phyloP scores from a whole-genome alignment of 2,329 filamentous ascomycete genomes.

The Domatiomyces catenatus region DNA sequence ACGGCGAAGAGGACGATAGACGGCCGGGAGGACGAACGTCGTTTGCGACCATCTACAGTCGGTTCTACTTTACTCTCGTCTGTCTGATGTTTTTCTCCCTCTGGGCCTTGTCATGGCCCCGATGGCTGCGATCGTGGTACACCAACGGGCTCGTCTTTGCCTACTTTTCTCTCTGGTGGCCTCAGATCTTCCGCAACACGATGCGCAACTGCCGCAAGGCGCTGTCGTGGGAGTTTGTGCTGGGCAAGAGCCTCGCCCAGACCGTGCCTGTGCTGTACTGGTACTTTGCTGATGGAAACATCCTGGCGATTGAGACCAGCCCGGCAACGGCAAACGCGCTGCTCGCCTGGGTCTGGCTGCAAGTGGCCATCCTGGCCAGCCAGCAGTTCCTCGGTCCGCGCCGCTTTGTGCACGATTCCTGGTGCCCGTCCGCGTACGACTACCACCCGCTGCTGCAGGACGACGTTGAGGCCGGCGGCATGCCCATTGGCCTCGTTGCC shows the following conservation, averaged over 20 bases:
- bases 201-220: slow-evolving; percentile 84
- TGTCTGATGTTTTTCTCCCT: slow-evolving; percentile 43
- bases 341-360: slow-evolving; percentile 70
- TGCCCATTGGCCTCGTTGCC: slow-evolving; percentile 57
- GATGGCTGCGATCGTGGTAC: slow-evolving; percentile 37
- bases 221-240: slow-evolving; percentile 77
- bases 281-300: slow-evolving; percentile 61
- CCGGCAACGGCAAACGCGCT: slow-evolving; percentile 48
- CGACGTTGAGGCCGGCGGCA: slow-evolving; percentile 58
- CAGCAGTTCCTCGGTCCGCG: slow-evolving; percentile 78
- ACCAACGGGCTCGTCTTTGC: slow-evolving; percentile 49
- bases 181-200: slow-evolving; percentile 81
- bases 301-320: slow-evolving; percentile 62
- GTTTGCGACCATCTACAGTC: slow-evolving; percentile 44
- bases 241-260: slow-evolving; percentile 67
- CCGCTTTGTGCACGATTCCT: slow-evolving; percentile 61
- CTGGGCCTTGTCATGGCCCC: slow-evolving; percentile 43
- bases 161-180: slow-evolving; percentile 83
- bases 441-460: slow-evolving; percentile 87
- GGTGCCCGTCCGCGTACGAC: slow-evolving; percentile 58
- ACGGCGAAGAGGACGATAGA: slow-evolving; percentile 34
- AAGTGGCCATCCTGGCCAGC: slow-evolving; percentile 60
- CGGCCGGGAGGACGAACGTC: slow-evolving; percentile 16
- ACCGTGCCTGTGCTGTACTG: slow-evolving; percentile 75
- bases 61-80: slow-evolving; percentile 46